These are phyloP conservation scores for Mercurialis annua DNA, from an alignment of 345 rosid species.

Conservation along the genomic window DNA sequence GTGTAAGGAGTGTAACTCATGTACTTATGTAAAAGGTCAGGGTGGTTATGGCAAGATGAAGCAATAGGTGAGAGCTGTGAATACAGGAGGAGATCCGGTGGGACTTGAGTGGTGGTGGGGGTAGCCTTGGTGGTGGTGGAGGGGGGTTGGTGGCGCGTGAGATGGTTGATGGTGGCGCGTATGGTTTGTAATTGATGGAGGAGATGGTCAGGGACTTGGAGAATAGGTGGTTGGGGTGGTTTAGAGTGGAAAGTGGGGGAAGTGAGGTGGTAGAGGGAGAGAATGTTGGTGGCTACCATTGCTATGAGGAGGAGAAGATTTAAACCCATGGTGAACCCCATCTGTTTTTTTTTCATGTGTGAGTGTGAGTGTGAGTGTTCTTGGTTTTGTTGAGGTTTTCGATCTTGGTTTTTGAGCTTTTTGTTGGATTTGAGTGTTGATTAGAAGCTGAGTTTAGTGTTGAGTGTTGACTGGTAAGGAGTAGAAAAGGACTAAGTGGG, in stretches of 20 bases:
- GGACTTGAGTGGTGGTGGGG: slow-evolving; percentile 35
- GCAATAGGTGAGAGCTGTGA: slow-evolving; percentile 80
- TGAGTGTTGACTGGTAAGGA: slow-evolving; percentile 1
- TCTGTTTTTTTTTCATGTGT: slow-evolving; percentile 10
- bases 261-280: slow-evolving; percentile 94
- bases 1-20: slow-evolving; percentile 87
- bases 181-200: slow-evolving; percentile 77
- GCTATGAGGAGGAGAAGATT: slow-evolving; percentile 73
- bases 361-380: no score
- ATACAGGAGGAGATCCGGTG: slow-evolving; percentile 76
- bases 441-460: neutral
- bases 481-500: neutral
- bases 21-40: slow-evolving; percentile 79
- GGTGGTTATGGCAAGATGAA: slow-evolving; percentile 81
- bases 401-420: neutral
- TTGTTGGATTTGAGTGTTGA: neutral
- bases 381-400: neutral
- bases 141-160: slow-evolving; percentile 68
- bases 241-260: slow-evolving; percentile 56
- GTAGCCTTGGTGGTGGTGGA: slow-evolving; percentile 14
- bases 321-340: slow-evolving; percentile 92
- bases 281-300: slow-evolving; percentile 96
- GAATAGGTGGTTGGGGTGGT: slow-evolving; percentile 32
- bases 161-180: slow-evolving; percentile 92
- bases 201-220: slow-evolving; percentile 72